phyloP scores from a whole-genome alignment of 2,329 filamentous ascomycete species.

The Pseudocercospora fijiensis region DNA sequence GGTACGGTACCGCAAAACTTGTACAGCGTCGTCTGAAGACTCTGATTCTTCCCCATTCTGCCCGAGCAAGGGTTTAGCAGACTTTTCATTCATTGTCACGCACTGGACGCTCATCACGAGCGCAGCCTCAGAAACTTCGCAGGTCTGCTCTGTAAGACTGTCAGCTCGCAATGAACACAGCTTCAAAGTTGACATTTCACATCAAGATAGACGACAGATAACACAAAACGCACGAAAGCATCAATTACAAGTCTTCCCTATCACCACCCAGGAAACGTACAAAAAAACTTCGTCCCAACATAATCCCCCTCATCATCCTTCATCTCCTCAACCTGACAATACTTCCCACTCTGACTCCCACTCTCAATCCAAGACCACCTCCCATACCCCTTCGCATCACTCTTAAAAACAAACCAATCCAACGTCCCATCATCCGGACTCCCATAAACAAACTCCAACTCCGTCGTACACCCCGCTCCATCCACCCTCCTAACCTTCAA shows the following conservation, averaged over 20 bases:
- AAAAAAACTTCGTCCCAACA: neutral
- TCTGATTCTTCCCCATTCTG: too few species aligned
- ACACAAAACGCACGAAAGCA: too few species aligned
- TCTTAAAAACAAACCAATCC: slow-evolving; percentile 10
- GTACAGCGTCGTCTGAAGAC: too few species aligned
- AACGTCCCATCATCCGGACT: neutral
- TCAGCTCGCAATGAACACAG: too few species aligned
- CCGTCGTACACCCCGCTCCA: slow-evolving; percentile 5
- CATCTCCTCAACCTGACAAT: neutral
- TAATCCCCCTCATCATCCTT: neutral
- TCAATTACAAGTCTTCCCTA: too few species aligned
- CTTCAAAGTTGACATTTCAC: too few species aligned
- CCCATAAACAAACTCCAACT: slow-evolving; percentile 12
- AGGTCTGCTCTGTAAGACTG: neutral
- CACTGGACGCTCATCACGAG: neutral
- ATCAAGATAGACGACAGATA: too few species aligned
- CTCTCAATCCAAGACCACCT: neutral
- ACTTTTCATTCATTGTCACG: neutral
- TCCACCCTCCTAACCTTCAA: neutral
- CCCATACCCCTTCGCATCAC: neutral
- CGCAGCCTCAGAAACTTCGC: neutral
- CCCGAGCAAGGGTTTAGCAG: neutral
- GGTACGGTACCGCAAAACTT: neutral
- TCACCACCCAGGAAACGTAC: neutral
- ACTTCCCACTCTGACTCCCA: neutral